These are phyloP conservation scores for Aspergillus pseudonomiae DNA, from an alignment of 2,329 filamentous ascomycete species.

Conservation along the genomic window DNA sequence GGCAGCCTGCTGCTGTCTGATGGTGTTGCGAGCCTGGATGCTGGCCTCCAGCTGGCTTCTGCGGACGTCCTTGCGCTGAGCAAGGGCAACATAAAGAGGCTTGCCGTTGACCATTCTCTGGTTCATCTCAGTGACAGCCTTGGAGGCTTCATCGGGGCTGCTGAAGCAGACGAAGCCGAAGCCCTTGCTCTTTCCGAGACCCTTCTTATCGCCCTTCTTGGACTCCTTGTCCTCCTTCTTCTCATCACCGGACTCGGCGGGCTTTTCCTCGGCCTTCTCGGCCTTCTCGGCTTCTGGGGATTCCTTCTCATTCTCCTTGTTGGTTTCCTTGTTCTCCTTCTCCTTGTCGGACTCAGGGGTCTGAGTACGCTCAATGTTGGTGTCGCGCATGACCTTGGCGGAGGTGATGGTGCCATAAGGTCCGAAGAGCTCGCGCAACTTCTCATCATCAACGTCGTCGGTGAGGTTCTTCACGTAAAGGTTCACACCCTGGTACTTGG, in stretches of 20 bases:
- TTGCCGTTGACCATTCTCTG: slow-evolving; percentile 98
- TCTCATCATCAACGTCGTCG: slow-evolving; percentile 96
- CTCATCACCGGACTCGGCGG: slow-evolving; percentile 27
- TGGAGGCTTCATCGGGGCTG: slow-evolving; percentile 98
- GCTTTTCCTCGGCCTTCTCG: slow-evolving; percentile 36
- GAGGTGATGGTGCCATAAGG: slow-evolving; percentile 95
- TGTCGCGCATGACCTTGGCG: slow-evolving; percentile 98
- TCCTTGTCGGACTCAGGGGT: slow-evolving; percentile 53
- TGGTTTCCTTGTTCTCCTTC: slow-evolving; percentile 44
- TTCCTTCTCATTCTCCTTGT: slow-evolving; percentile 36
- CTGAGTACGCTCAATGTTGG: slow-evolving; percentile 48
- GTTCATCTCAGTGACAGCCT: slow-evolving; percentile 99
- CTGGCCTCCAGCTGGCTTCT: slow-evolving; percentile 99
- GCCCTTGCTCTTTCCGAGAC: slow-evolving; percentile 97
- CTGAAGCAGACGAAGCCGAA: slow-evolving; percentile 99
- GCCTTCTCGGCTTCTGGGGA: slow-evolving; percentile 55
- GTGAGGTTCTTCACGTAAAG: slow-evolving; percentile 99
- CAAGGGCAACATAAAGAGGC: slow-evolving; percentile 95
- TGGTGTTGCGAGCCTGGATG: slow-evolving; percentile 98
- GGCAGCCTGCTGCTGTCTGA: slow-evolving; percentile 96
- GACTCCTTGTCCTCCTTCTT: slow-evolving; percentile 59
- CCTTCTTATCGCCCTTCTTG: slow-evolving; percentile 63
- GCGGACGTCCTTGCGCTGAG: slow-evolving; percentile 99
- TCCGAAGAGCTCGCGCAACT: slow-evolving; percentile 90
- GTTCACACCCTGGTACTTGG: slow-evolving; percentile 99